phyloP scores from a whole-genome alignment of 257 asterid species.

The Craterostigma plantagineum region DNA sequence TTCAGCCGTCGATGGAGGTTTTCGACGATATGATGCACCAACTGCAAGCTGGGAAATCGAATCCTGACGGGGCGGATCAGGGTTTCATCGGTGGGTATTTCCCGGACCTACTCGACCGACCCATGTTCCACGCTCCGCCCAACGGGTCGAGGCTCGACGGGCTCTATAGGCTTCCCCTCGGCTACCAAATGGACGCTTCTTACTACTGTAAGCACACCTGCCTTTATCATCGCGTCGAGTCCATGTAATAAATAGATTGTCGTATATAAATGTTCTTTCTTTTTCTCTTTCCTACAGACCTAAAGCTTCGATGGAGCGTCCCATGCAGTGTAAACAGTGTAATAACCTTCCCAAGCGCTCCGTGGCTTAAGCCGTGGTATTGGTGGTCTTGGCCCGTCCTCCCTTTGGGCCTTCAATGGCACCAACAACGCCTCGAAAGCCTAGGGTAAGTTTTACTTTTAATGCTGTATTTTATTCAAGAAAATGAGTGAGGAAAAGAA shows the following conservation, averaged over 20 bases:
- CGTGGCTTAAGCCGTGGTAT: constrained; percentile 90
- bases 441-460: constrained; percentile 59
- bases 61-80: constrained; percentile 94
- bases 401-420: constrained; percentile 84
- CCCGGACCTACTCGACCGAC: constrained; percentile 51
- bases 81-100: constrained; percentile 70
- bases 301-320: constrained; percentile 69
- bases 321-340: constrained; percentile 92
- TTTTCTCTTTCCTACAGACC: constrained; percentile 34
- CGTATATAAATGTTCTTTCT: neutral
- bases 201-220: constrained; percentile 92
- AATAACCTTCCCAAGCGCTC: constrained; percentile 77
- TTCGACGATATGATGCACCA: constrained; percentile 74
- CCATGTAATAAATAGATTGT: too few species aligned
- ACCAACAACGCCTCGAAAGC: constrained; percentile 44
- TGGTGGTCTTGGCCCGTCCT: constrained; percentile 99
- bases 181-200: constrained; percentile 96
- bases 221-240: too few species aligned
- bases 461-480: too few species aligned
- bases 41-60: constrained; percentile 33
- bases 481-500: too few species aligned
- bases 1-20: constrained; percentile 60
- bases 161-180: constrained; percentile 61
- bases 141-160: constrained; percentile 69
- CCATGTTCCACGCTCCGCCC: constrained; percentile 50